Conservation (phyloP, 495 filamentous ascomycete species). For the Hyaloscypha variabilis region DNA sequence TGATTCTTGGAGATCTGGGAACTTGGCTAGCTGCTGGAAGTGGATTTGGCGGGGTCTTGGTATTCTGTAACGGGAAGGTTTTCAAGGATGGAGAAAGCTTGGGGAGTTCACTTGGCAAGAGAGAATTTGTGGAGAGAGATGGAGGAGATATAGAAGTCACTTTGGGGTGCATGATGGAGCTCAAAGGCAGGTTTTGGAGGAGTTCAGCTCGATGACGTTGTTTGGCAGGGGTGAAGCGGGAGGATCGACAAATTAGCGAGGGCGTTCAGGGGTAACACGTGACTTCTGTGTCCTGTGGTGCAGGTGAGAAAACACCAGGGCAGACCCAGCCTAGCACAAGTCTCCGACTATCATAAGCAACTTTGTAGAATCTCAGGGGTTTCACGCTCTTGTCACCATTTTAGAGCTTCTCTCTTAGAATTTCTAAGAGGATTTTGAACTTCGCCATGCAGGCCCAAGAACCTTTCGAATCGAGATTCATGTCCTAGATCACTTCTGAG, state of each 20-base stretch:
- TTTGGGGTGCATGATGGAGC: neutral
- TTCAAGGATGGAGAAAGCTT: neutral
- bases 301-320: too few species aligned
- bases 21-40: neutral
- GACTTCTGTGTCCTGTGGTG: too few species aligned
- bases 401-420: too few species aligned
- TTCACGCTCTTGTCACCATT: too few species aligned
- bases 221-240: neutral
- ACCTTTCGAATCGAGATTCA: too few species aligned
- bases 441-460: too few species aligned
- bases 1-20: constrained; percentile 16
- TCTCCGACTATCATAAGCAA: too few species aligned
- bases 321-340: too few species aligned
- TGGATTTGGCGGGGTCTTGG: constrained; percentile 3
- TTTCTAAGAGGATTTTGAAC: too few species aligned
- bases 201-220: constrained; percentile 1
- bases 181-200: constrained; percentile 4
- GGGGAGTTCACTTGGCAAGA: neutral
- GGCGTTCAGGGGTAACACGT: neutral
- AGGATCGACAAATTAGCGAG: neutral
- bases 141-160: neutral
- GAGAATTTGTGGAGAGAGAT: neutral
- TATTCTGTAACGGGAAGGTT: neutral
- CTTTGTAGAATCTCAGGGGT: too few species aligned
- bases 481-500: too few species aligned